Base-by-base conservation (phyloP, 306 rosid species). In the Canavalia ensiformis region DNA sequence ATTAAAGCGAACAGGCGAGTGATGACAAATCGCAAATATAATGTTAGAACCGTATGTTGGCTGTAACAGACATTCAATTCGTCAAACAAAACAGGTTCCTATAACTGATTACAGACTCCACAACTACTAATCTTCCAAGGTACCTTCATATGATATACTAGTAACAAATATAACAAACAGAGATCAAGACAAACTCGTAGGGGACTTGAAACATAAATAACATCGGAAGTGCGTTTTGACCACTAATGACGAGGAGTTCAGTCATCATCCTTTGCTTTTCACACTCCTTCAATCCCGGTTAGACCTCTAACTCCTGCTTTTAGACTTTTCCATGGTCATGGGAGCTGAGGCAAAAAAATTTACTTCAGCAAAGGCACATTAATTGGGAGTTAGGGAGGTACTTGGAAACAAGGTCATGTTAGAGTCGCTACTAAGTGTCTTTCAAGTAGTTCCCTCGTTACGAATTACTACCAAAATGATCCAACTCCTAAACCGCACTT, bases 271-370 rank as follows among this genome's bases (percentile, higher is more conserved):
- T 68, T 71, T 42, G 76, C 55, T 83, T 81, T 79, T 51, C 80
- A 31, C 74, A 39, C 31, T 35, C 30, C 56, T 80, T 35, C 30
- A 51, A 75, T 82, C 78, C 29, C 57, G 49, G 39, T 72, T 33
- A 72, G 68, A 84, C 46, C 60, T 75, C 86, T 91, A 89, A 83
- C 80, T 78, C 84, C 92, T 82, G 88, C 84, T 89, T 82, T 83
- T 94, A 80, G 97, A 90, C 85, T 93, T 93, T 65, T 91, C 99
- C 97, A 86, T 84, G 72, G 97, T 90, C 90, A 96, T 86, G 9
- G 99, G 99, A 79, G 99, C 99, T 95, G 8, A 58, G n/a, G 83
- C 66, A 30, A 74, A 30, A 65, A 77, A 46, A 46, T 13, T 12
- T 6, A 56, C 42, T 65, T 85, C 7, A 80, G 78, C 64, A 67